A percentile compares a stretch with the other conserved stretches of the same genome.
Evolutionary conservation across 129 eudicot genomes (phyloP).

Genomic region (Flaveria robusta): DNA sequence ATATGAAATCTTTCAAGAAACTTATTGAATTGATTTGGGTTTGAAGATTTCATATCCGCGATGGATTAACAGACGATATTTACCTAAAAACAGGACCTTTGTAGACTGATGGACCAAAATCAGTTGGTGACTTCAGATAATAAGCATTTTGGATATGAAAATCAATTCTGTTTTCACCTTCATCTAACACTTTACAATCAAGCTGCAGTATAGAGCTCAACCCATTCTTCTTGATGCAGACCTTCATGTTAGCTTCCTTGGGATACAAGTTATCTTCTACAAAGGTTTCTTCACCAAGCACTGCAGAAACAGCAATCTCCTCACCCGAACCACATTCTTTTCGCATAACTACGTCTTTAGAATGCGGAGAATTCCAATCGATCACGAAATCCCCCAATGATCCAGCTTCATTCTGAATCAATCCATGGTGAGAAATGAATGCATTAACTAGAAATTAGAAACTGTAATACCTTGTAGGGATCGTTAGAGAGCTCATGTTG

Average conservation of each 20-base stretch:
- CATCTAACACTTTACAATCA: conserved; percentile 59
- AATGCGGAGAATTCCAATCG: conserved; percentile 64
- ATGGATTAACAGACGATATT: background rate
- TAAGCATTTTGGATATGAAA: conserved; percentile 48
- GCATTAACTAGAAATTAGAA: background rate
- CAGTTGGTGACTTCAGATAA: conserved; percentile 50
- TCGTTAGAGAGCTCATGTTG: conserved; percentile 54
- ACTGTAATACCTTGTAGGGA: conserved; percentile 49
- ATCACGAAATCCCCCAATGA: conserved; percentile 64
- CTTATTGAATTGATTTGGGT: background rate
- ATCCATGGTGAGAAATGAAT: conserved; percentile 15
- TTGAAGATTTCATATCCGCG: background rate
- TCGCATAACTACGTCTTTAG: conserved; percentile 63
- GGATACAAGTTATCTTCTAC: conserved; percentile 47
- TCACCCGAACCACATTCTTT: conserved; percentile 72
- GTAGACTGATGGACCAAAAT: conserved; percentile 51
- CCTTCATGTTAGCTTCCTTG: conserved; percentile 64
- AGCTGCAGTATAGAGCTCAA: conserved; percentile 76
- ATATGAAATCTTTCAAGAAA: background rate
- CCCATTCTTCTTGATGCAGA: conserved; percentile 71
- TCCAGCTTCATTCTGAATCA: conserved; percentile 54
- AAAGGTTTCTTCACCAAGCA: conserved; percentile 56
- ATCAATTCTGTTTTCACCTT: conserved; percentile 45
- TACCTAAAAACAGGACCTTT: conserved; percentile 77
- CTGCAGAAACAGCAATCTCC: conserved; percentile 86